These are phyloP conservation scores for Chrysanthemum makinoi DNA, from an alignment of 129 eudicot species.

Conservation along the genomic window DNA sequence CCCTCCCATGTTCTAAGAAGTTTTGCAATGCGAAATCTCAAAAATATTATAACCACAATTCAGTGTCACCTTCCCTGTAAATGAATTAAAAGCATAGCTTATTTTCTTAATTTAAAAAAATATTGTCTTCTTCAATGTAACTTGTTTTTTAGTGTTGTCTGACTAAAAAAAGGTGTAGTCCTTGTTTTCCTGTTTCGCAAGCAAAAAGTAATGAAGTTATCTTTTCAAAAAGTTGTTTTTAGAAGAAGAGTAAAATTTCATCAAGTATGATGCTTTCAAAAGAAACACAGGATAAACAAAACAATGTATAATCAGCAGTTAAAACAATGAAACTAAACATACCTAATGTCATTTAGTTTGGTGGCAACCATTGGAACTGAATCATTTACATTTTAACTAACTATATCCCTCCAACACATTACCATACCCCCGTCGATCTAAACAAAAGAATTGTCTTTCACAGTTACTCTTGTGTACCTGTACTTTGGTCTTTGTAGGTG, in stretches of 20 bases:
- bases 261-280: background rate
- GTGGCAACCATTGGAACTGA: background rate
- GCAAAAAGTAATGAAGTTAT: too few relatives aligned
- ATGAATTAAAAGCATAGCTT: too few relatives aligned
- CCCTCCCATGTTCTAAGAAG: too few relatives aligned
- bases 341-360: background rate
- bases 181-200: too few relatives aligned
- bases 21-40: too few relatives aligned
- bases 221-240: too few relatives aligned
- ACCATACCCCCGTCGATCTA: background rate
- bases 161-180: too few relatives aligned
- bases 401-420: slow-evolving; percentile 6
- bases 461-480: slow-evolving; percentile 1
- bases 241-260: background rate
- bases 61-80: too few relatives aligned
- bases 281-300: background rate
- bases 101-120: too few relatives aligned
- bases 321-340: background rate
- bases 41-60: too few relatives aligned
- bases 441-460: background rate
- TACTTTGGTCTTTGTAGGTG: background rate
- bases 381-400: background rate
- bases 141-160: too few relatives aligned
- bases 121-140: too few relatives aligned
- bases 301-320: background rate